phyloP scores from a whole-genome alignment of 2,329 filamentous ascomycete species.

The Ceratocystis papillata region DNA sequence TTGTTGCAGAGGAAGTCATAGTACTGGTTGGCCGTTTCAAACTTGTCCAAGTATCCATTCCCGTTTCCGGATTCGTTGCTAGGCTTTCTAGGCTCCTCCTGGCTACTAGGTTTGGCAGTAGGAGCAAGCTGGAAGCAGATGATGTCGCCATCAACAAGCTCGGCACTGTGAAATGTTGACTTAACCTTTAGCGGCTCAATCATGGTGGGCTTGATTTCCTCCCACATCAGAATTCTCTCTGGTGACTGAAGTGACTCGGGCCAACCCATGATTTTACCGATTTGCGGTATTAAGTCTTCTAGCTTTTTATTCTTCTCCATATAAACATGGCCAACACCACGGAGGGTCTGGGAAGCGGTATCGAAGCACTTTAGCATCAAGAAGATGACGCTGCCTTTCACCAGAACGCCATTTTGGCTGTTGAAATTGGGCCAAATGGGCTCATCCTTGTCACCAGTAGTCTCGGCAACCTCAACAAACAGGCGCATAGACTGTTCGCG shows the following conservation, averaged over 20 bases:
- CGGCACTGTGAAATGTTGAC: slow-evolving; percentile 75
- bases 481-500: slow-evolving; percentile 66
- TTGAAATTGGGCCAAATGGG: slow-evolving; percentile 59
- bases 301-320: slow-evolving; percentile 81
- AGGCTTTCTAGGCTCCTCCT: background rate
- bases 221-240: slow-evolving; percentile 61
- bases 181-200: slow-evolving; percentile 91
- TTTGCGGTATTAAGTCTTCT: slow-evolving; percentile 66
- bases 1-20: slow-evolving; percentile 90
- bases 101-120: background rate
- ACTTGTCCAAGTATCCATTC: slow-evolving; percentile 37
- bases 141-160: slow-evolving; percentile 95
- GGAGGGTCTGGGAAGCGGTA: slow-evolving; percentile 59
- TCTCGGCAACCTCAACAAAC: slow-evolving; percentile 72
- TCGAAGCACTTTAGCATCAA: slow-evolving; percentile 93
- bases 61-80: background rate
- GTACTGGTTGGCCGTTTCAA: slow-evolving; percentile 67
- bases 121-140: slow-evolving; percentile 65
- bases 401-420: slow-evolving; percentile 43
- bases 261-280: slow-evolving; percentile 79
- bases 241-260: slow-evolving; percentile 56
- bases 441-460: slow-evolving; percentile 55
- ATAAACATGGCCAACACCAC: slow-evolving; percentile 73
- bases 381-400: slow-evolving; percentile 58
- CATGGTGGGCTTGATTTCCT: slow-evolving; percentile 98